These are phyloP conservation scores for Backusella mclennaniae DNA, from an alignment of 192 early-diverging fungal species.

Conservation along the genomic window DNA sequence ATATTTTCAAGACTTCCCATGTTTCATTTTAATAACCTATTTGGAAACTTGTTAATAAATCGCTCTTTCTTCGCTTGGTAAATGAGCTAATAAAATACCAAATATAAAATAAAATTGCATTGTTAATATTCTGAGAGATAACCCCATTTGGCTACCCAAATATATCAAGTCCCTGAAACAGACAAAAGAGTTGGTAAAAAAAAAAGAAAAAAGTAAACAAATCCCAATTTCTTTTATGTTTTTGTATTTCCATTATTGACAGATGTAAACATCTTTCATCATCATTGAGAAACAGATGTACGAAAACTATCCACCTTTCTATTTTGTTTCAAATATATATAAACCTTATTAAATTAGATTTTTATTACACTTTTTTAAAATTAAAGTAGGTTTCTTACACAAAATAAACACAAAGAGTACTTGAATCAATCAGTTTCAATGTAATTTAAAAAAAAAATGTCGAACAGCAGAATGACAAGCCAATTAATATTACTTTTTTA, in stretches of 20 bases:
- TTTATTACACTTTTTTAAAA: too few relatives aligned
- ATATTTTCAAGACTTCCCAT: not conserved
- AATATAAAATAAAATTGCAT: not conserved
- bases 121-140: not conserved
- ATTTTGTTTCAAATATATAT: too few relatives aligned
- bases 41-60: not conserved
- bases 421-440: not conserved
- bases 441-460: too few relatives aligned
- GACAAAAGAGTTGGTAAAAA: not conserved
- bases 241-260: too few relatives aligned
- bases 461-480: too few relatives aligned
- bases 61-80: not conserved
- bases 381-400: too few relatives aligned
- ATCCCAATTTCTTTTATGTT: not conserved
- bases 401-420: not conserved
- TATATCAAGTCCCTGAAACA: not conserved
- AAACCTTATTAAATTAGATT: too few relatives aligned
- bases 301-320: too few relatives aligned
- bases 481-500: too few relatives aligned
- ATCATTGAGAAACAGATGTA: too few relatives aligned
- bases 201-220: not conserved
- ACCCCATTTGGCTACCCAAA: not conserved
- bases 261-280: too few relatives aligned
- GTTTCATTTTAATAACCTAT: not conserved
- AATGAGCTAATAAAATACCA: not conserved